phyloP scores from a whole-genome alignment of 495 filamentous ascomycete genomes.

The Trichoderma parareesei region DNA sequence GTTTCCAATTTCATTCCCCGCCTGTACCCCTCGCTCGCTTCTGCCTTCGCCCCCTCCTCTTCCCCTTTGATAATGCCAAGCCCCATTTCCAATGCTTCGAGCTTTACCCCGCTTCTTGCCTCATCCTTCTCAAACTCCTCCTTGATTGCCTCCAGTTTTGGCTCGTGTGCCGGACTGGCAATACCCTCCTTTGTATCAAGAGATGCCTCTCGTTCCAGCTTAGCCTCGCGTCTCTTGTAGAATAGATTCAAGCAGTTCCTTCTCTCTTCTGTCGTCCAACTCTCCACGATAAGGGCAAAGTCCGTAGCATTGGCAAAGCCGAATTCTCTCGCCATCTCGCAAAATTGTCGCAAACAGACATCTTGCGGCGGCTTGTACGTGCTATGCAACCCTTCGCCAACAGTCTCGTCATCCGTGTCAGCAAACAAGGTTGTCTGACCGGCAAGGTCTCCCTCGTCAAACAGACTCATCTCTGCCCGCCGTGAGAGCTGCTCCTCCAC shows the following conservation, averaged over 20 bases:
- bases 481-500: conserved; percentile 74
- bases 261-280: conserved; percentile 82
- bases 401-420: conserved; percentile 14
- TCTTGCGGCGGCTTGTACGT: conserved; percentile 66
- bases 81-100: background rate
- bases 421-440: conserved; percentile 27
- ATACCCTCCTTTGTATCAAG: background rate
- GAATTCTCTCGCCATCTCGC: conserved; percentile 74
- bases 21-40: background rate
- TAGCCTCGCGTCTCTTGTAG: conserved; percentile 49
- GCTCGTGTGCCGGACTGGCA: background rate
- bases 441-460: conserved; percentile 38
- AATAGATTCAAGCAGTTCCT: conserved; percentile 73
- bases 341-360: conserved; percentile 79
- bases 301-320: conserved; percentile 70
- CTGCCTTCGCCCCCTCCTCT: conserved; percentile 10
- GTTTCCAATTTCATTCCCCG: conserved; percentile 1
- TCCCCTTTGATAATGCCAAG: conserved; percentile 14
- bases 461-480: conserved; percentile 58
- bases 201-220: conserved; percentile 20
- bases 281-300: conserved; percentile 90
- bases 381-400: conserved; percentile 38
- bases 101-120: conserved; percentile 6
- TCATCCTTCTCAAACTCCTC: background rate
- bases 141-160: conserved; percentile 13